Conservation (phyloP, 805 yeast species). For the Candida sphagnicola region DNA sequence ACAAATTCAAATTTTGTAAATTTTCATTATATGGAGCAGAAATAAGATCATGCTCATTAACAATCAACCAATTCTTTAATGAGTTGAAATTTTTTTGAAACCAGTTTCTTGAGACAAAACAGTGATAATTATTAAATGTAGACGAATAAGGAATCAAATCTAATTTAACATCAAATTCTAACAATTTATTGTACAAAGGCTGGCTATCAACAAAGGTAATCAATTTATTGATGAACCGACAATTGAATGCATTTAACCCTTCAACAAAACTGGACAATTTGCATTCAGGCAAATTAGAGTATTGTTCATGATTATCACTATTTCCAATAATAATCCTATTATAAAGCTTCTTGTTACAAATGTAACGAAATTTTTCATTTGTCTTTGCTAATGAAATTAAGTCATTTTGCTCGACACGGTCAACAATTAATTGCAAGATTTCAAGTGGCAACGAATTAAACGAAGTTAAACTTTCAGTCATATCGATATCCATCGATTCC, state of each 20-base stretch:
- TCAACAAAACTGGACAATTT: constrained; percentile 7
- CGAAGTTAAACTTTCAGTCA: background rate
- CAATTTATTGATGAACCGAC: constrained; percentile 8
- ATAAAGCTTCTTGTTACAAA: constrained; percentile 10
- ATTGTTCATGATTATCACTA: constrained; percentile 2
- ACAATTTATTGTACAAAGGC: background rate
- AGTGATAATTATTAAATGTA: background rate
- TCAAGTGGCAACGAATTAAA: constrained; percentile 10
- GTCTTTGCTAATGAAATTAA: constrained; percentile 7
- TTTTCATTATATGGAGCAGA: background rate
- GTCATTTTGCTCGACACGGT: constrained; percentile 4
- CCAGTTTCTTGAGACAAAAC: background rate
- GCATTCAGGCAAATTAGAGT: constrained; percentile 5
- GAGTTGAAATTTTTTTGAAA: background rate
- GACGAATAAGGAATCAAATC: background rate
- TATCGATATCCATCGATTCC: constrained; percentile 1
- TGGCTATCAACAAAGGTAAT: constrained; percentile 5
- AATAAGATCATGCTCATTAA: background rate
- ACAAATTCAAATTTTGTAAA: background rate
- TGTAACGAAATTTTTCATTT: constrained; percentile 7
- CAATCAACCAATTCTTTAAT: background rate
- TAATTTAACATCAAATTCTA: background rate
- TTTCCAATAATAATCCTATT: constrained; percentile 9
- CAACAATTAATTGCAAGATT: constrained; percentile 9
- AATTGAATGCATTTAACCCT: constrained; percentile 5